Evolutionary conservation across 2,329 filamentous ascomycete species (phyloP).

Genomic region (Verticillium zaregamsianum): DNA sequence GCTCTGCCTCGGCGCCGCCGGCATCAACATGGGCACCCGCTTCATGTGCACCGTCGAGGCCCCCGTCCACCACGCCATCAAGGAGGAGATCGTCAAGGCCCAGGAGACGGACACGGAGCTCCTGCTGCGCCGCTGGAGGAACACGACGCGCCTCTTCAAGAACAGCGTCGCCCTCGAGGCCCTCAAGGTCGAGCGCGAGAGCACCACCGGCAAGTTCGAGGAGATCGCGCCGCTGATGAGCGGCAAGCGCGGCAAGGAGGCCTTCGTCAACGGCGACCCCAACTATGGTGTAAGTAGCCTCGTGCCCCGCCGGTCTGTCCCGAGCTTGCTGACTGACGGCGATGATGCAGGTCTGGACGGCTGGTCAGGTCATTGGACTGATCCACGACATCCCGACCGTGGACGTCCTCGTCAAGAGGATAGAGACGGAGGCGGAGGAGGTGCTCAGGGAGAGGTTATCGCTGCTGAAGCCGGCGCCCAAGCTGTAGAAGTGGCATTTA

Average conservation of each 20-base stretch:
- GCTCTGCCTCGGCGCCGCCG: conserved; percentile 82
- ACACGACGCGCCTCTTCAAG: conserved; percentile 82
- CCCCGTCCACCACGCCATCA: conserved; percentile 90
- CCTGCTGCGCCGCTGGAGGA: conserved; percentile 85
- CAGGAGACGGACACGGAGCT: conserved; percentile 89
- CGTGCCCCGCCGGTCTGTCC: background rate
- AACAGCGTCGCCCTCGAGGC: conserved; percentile 85
- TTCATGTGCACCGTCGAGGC: conserved; percentile 97
- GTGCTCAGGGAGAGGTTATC: conserved; percentile 56
- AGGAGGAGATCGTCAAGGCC: conserved; percentile 83
- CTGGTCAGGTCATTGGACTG: conserved; percentile 88
- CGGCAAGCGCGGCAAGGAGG: conserved; percentile 84
- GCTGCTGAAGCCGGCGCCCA: conserved; percentile 53
- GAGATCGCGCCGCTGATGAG: conserved; percentile 85
- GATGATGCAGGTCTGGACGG: conserved; percentile 77
- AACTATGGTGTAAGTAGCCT: conserved; percentile 74
- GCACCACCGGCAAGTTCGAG: conserved; percentile 78
- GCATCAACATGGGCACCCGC: conserved; percentile 97
- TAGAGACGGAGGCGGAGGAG: conserved; percentile 72
- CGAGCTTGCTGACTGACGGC: conserved; percentile 8
- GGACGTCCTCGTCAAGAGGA: conserved; percentile 62
- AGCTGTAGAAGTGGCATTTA: conserved; percentile 42
- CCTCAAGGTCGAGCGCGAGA: conserved; percentile 77
- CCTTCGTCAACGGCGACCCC: conserved; percentile 87
- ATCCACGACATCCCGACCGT: conserved; percentile 83